Base-by-base conservation (phyloP, 1,139 yeast species). In the Torulaspora pretoriensis region DNA sequence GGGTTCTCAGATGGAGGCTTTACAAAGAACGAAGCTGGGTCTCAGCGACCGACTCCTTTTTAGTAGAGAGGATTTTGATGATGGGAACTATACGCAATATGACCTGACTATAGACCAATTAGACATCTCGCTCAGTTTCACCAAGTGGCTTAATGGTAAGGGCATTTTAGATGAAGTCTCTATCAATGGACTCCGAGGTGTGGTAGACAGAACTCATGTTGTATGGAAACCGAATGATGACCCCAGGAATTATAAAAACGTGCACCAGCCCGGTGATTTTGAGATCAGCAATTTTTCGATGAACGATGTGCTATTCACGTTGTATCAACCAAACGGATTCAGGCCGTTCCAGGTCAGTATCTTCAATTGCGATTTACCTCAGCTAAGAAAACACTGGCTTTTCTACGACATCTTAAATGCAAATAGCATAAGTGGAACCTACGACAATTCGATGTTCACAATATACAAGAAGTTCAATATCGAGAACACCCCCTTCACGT, bases 71-170 rank as follows among this genome's bases (percentile, higher is more conserved):
- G 70, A 66, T 8, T 74, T 67, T 31, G 96, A 90, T 56, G 95
- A 88, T 60, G 97, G 97, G 0, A 92, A 92, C 63, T 92, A 90
- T 63, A 90, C 98, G 0, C 98, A 92, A 60, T 92, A 84, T 63
- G 98, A 92, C 64, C 65, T 92, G 30, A 87, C 95, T 0, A 83
- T 92, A 19, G 96, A 90, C 51, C 87, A 85, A 50, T 83, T 90
- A 6, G 83, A 83, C 44, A 78, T 92, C 1, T 81, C 95, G 0
- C 69, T 92, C 16, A 85, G 95, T 7, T 78, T 92, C 53, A 73
- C 78, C 45, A 86, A 88, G 58, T 92, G 97, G 95, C 71, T 94
- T 49, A 84, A 85, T 55, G 97, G 97, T 0, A 76, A 78, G 40
- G 98, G 98, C 0, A 83, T 92, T 29, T 68, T 92, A 17, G 84